These are phyloP conservation scores for Tillandsia leiboldiana DNA, from an alignment of 176 grass and related monocot genomes.

Conservation along the genomic window DNA sequence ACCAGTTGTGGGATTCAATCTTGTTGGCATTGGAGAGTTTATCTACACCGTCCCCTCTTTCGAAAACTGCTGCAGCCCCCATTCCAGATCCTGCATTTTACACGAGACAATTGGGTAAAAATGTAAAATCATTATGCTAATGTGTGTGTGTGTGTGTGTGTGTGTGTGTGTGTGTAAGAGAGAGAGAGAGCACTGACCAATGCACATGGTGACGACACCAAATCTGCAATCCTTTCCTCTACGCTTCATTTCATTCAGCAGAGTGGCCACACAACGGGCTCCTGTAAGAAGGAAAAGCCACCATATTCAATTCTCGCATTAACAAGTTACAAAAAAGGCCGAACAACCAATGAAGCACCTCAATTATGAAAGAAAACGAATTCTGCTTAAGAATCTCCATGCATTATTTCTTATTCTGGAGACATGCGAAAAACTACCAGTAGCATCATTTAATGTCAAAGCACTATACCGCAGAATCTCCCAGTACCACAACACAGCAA, in stretches of 20 bases:
- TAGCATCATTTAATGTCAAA: no score
- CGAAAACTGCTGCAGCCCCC: conserved; percentile 90
- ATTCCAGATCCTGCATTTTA: conserved; percentile 58
- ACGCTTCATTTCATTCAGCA: conserved; percentile 97
- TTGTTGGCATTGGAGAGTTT: conserved; percentile 47
- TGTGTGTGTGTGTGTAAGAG: not conserved
- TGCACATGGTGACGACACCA: conserved; percentile 87
- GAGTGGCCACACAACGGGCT: conserved; percentile 67
- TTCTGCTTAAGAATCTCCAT: not conserved
- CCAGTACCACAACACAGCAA: no score
- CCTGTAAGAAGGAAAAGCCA: conserved; percentile 29
- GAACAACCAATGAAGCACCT: not conserved
- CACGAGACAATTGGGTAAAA: not conserved
- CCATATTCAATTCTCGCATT: not conserved
- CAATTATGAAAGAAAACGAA: not conserved
- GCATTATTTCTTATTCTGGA: no score
- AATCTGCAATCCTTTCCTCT: conserved; percentile 92
- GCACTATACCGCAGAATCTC: no score
- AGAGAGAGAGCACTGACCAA: conserved; percentile 31
- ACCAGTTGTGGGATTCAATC: conserved; percentile 36
- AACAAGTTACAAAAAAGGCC: not conserved
- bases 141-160: not conserved
- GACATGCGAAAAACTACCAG: no score
- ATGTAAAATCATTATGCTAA: not conserved
- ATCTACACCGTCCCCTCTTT: conserved; percentile 67